Evolutionary conservation across 2,329 filamentous ascomycete species (phyloP).

Genomic region (Stagonosporopsis tanaceti): DNA sequence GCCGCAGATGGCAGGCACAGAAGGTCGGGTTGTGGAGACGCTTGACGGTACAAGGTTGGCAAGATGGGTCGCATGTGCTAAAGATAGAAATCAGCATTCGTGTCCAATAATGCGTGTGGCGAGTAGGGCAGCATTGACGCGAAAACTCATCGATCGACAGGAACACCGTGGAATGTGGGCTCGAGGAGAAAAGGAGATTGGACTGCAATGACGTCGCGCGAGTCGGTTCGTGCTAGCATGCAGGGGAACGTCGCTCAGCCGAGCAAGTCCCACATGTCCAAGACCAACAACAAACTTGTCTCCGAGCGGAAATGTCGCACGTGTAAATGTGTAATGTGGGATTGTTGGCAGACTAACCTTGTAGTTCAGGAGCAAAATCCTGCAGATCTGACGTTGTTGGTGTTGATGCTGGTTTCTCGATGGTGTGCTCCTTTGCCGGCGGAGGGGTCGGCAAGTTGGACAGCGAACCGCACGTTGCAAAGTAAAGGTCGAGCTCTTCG

Average conservation of each 20-base stretch:
- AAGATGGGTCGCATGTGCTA: slow-evolving; percentile 48
- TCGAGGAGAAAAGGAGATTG: slow-evolving; percentile 19
- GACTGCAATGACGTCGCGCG: slow-evolving; percentile 21
- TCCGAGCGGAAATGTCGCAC: slow-evolving; percentile 24
- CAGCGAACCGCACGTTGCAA: slow-evolving; percentile 49
- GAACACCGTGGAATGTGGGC: slow-evolving; percentile 22
- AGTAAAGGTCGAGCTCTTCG: slow-evolving; percentile 51
- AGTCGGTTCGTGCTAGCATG: slow-evolving; percentile 18
- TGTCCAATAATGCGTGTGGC: slow-evolving; percentile 22
- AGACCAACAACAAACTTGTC: slow-evolving; percentile 29
- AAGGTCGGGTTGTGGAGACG: slow-evolving; percentile 39
- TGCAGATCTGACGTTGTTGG: slow-evolving; percentile 17
- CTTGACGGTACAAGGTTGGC: slow-evolving; percentile 48
- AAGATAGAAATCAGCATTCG: slow-evolving; percentile 32
- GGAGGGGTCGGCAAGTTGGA: slow-evolving; percentile 53
- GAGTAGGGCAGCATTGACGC: slow-evolving; percentile 21
- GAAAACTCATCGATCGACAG: slow-evolving; percentile 31
- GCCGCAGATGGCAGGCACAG: slow-evolving; percentile 33
- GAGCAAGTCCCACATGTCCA: slow-evolving; percentile 19
- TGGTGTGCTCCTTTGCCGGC: slow-evolving; percentile 40
- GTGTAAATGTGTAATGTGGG: slow-evolving; percentile 19
- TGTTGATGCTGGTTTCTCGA: slow-evolving; percentile 9
- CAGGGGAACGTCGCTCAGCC: slow-evolving; percentile 30
- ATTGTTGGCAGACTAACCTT: slow-evolving; percentile 39
- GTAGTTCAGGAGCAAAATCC: slow-evolving; percentile 31